These are phyloP conservation scores for Malbranchea cinnamomea DNA, from an alignment of 2,329 filamentous ascomycete genomes.

Conservation along the genomic window DNA sequence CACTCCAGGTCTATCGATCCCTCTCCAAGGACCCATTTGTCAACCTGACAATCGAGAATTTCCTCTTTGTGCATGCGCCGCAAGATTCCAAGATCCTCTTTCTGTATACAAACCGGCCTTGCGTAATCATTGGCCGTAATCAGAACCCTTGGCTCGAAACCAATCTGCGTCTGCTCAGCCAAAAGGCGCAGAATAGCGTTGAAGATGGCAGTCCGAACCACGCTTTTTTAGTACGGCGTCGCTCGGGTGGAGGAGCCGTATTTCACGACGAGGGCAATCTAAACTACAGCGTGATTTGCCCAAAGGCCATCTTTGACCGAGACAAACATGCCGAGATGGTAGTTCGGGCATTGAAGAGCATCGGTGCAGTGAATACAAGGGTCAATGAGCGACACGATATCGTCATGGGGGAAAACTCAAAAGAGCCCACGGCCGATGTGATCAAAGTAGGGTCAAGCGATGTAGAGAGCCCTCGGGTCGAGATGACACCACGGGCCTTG, in stretches of 20 bases:
- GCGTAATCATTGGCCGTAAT: slow-evolving; percentile 84
- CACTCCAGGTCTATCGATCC: slow-evolving; percentile 57
- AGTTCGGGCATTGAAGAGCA: slow-evolving; percentile 54
- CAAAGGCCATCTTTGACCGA: slow-evolving; percentile 59
- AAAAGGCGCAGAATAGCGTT: slow-evolving; percentile 4
- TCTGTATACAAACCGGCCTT: slow-evolving; percentile 75
- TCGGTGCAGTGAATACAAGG: slow-evolving; percentile 38
- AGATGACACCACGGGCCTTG: slow-evolving; percentile 30
- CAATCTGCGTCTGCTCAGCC: slow-evolving; percentile 48
- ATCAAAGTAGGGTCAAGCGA: slow-evolving; percentile 25
- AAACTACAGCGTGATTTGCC: slow-evolving; percentile 87
- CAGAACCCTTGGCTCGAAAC: slow-evolving; percentile 96
- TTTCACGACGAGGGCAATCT: slow-evolving; percentile 90
- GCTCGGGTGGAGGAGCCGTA: slow-evolving; percentile 81
- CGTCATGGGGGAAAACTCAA: slow-evolving; percentile 56
- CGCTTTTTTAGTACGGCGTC: slow-evolving; percentile 58
- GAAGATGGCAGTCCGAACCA: slow-evolving; percentile 14
- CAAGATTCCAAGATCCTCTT: slow-evolving; percentile 64
- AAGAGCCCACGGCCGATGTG: slow-evolving; percentile 13
- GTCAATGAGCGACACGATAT: slow-evolving; percentile 94
- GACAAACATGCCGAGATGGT: slow-evolving; percentile 89
- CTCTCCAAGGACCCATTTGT: slow-evolving; percentile 59
- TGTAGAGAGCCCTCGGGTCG: slow-evolving; percentile 27
- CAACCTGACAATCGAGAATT: slow-evolving; percentile 90
- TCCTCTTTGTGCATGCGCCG: slow-evolving; percentile 61